Percentiles rank a stretch among this genome's conserved stretches.
phyloP scores from a whole-genome alignment of 1,284 basidiomycete species.

The Pseudozyma sp. region DNA sequence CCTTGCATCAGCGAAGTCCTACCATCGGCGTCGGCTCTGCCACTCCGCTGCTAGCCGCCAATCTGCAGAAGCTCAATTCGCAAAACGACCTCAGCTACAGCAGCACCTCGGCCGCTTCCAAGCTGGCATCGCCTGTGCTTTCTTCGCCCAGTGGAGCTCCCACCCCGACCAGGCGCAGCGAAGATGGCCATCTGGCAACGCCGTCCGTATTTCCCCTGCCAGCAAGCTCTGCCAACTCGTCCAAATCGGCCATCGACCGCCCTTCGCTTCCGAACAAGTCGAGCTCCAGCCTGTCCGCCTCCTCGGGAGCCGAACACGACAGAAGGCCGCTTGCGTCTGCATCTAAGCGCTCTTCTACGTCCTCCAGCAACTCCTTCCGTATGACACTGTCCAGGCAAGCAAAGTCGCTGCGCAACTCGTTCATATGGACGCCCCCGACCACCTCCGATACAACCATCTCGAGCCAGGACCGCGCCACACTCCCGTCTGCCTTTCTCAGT shows the following conservation, averaged over 20 bases:
- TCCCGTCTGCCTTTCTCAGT: background rate
- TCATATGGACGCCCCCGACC: constrained; percentile 23
- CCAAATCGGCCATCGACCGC: constrained; percentile 25
- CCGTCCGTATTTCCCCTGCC: constrained; percentile 7
- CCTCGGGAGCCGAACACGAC: constrained; percentile 21
- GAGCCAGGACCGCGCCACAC: constrained; percentile 3
- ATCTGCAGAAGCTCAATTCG: constrained; percentile 35
- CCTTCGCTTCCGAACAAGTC: constrained; percentile 21
- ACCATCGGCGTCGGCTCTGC: background rate
- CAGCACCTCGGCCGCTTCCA: background rate
- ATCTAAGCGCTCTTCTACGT: constrained; percentile 29
- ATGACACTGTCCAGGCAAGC: constrained; percentile 44
- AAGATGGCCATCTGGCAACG: constrained; percentile 8
- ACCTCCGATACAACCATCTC: background rate
- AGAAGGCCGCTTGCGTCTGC: constrained; percentile 8
- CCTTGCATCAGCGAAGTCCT: background rate
- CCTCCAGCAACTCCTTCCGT: constrained; percentile 35
- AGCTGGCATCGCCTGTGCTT: constrained; percentile 5
- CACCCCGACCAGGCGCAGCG: constrained; percentile 16
- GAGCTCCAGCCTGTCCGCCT: constrained; percentile 26
- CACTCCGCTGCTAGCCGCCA: constrained; percentile 22
- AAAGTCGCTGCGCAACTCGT: constrained; percentile 33
- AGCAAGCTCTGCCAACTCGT: constrained; percentile 18
- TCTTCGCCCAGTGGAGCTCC: constrained; percentile 10
- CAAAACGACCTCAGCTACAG: constrained; percentile 6